These are phyloP conservation scores for Microsporum canis DNA, from an alignment of 2,329 filamentous ascomycete genomes.

Conservation along the genomic window DNA sequence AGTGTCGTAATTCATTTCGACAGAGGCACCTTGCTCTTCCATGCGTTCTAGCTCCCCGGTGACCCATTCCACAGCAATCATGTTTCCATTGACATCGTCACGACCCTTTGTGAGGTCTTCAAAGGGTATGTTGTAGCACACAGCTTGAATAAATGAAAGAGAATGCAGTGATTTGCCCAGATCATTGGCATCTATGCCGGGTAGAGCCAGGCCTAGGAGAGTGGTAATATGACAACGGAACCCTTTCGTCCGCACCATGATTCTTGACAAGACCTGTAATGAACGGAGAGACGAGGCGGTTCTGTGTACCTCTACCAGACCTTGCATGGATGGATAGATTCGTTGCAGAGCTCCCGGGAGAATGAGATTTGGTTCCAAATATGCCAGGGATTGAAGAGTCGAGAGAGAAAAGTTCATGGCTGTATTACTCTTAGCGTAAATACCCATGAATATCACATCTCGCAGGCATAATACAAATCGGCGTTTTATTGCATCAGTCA, in stretches of 20 bases:
- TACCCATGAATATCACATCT: conserved; percentile 95
- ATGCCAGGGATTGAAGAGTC: conserved; percentile 78
- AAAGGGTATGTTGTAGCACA: conserved; percentile 93
- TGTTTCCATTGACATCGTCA: conserved; percentile 58
- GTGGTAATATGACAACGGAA: conserved; percentile 94
- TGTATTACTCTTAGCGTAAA: conserved; percentile 89
- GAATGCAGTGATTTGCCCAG: conserved; percentile 93
- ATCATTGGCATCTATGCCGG: conserved; percentile 95
- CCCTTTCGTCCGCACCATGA: conserved; percentile 88
- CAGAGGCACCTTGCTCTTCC: conserved; percentile 72
- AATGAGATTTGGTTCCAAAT: conserved; percentile 81
- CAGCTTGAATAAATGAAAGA: conserved; percentile 85
- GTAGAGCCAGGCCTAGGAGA: conserved; percentile 78
- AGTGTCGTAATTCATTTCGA: conserved; percentile 72
- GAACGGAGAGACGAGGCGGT: conserved; percentile 89
- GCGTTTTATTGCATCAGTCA: conserved; percentile 69
- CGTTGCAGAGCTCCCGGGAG: conserved; percentile 86
- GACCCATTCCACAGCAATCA: conserved; percentile 82
- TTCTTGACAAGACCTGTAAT: conserved; percentile 79
- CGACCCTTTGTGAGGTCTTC: conserved; percentile 63
- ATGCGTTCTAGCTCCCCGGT: conserved; percentile 88
- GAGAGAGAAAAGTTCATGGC: conserved; percentile 86
- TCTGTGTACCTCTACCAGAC: conserved; percentile 89
- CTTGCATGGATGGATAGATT: conserved; percentile 94
- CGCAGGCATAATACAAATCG: conserved; percentile 81